Evolutionary conservation across 192 early-diverging fungal species (phyloP).

Genomic region (Backusella macrospora): DNA sequence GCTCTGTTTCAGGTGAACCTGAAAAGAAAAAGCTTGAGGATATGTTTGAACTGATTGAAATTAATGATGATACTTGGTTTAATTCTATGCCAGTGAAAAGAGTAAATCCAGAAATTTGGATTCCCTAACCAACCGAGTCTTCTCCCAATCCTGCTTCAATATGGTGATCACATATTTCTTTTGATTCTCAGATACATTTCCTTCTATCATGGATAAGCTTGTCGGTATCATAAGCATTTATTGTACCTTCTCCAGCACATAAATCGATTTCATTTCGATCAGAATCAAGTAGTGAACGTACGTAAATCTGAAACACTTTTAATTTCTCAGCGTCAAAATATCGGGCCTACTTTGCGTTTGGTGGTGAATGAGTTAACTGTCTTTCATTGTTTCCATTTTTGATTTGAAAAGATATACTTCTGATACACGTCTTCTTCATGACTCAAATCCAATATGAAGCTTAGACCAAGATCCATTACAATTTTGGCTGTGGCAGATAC

Average conservation of each 20-base stretch:
- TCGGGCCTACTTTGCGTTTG: neutral
- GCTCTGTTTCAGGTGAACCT: neutral
- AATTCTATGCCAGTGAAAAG: conserved; percentile 16
- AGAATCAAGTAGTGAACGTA: conserved; percentile 1
- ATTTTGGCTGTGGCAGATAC: neutral
- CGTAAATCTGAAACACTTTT: neutral
- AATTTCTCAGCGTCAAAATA: neutral
- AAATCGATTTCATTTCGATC: conserved; percentile 1
- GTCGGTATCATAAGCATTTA: neutral
- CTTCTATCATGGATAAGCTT: neutral
- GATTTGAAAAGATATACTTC: neutral
- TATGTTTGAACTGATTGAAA: conserved; percentile 15
- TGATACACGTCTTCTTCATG: neutral
- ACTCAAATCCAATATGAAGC: conserved; percentile 5
- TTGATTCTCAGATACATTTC: neutral
- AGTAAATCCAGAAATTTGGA: conserved; percentile 6
- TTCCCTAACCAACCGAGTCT: neutral
- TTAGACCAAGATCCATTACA: conserved; percentile 7
- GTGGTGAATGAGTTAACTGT: neutral
- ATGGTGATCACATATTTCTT: conserved; percentile 4
- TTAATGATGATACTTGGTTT: conserved; percentile 12
- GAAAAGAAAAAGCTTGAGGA: conserved; percentile 9
- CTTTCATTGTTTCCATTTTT: conserved; percentile 6
- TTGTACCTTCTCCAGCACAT: conserved; percentile 6
- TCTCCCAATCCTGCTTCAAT: neutral